Conservation (phyloP, 768 basidiomycete genomes). For the Mycena rosella region DNA sequence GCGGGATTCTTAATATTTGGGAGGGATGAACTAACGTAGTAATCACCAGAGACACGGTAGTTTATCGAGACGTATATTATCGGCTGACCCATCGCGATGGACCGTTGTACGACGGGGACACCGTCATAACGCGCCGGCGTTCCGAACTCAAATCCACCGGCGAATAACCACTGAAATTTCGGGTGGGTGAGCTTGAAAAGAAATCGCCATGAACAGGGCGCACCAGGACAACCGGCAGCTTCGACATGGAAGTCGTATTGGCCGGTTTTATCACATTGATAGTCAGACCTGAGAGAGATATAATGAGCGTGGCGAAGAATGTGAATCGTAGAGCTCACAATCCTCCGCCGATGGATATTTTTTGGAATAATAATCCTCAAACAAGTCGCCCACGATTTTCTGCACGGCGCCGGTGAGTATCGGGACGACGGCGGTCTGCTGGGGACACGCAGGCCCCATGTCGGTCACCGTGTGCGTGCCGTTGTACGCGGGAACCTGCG, state of each 20-base stretch:
- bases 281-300: slow-evolving; percentile 50
- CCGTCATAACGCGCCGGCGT: slow-evolving; percentile 55
- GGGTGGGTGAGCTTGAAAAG: neutral
- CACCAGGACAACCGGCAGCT: slow-evolving; percentile 64
- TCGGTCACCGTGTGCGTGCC: slow-evolving; percentile 52
- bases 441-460: slow-evolving; percentile 62
- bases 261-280: slow-evolving; percentile 61
- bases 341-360: slow-evolving; percentile 54
- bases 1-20: neutral
- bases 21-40: neutral
- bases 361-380: too few species aligned
- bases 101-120: slow-evolving; percentile 56
- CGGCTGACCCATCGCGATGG: slow-evolving; percentile 57
- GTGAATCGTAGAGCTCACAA: slow-evolving; percentile 48
- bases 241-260: slow-evolving; percentile 47
- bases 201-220: slow-evolving; percentile 25
- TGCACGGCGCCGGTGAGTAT: slow-evolving; percentile 43
- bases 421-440: slow-evolving; percentile 52
- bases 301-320: neutral
- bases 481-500: slow-evolving; percentile 53
- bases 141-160: slow-evolving; percentile 48
- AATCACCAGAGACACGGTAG: slow-evolving; percentile 49
- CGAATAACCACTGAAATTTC: slow-evolving; percentile 57
- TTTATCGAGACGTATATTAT: slow-evolving; percentile 68
- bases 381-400: slow-evolving; percentile 45